Base-by-base conservation (phyloP, 2,329 filamentous ascomycete genomes). In the Diaporthe sp. region DNA sequence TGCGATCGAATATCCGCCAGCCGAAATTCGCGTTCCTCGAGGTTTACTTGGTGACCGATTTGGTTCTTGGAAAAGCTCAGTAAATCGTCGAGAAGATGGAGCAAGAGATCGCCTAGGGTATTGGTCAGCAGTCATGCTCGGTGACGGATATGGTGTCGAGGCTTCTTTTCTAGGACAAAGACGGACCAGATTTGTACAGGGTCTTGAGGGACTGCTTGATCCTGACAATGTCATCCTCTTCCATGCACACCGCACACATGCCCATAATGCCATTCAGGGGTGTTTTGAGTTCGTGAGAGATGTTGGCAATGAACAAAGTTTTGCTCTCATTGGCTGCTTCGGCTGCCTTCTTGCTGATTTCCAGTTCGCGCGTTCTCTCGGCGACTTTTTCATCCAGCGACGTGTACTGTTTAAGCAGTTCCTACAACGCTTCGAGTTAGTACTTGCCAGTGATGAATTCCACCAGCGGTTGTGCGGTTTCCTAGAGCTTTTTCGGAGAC, bases 271-370 rank as follows among this genome's bases (percentile, higher is more conserved):
- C 97, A 81, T 98, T 98, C 75, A 98, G 88, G 0, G 97, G 97
- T 1, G 97, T 99, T 82, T 98, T 97, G 49, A 99, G 88, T 83
- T 98, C 91, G 79, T 93, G 91, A 1, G 92, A 93, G 70, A 98
- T 98, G 80, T 98, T 98, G 25, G 97, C 97, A 78, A 99, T 97
- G 85, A 98, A 98, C 12, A 98, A 88, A 0, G 97, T 98, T 86
- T 99, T 99, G 88, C 95, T 97, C 84, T 98, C 94, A 80, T 98
- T 98, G 4, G 96, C 96, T n/a, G 94, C 94, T 83, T 98, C 96
- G 1, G 96, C 96, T 1, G 95, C 95, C 85, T 95, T 95, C 83
- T 98, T 98, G 86, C 94, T 97, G 77, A 95, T 91, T 81, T 98
- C 95, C 0, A 98, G 87, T 83, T 98, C 94, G 49, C 91, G 91